A percentile compares a stretch with the other conserved stretches of the same genome.
Conservation (phyloP, 2,329 filamentous ascomycete genomes). For the Xylariaceae sp. region DNA sequence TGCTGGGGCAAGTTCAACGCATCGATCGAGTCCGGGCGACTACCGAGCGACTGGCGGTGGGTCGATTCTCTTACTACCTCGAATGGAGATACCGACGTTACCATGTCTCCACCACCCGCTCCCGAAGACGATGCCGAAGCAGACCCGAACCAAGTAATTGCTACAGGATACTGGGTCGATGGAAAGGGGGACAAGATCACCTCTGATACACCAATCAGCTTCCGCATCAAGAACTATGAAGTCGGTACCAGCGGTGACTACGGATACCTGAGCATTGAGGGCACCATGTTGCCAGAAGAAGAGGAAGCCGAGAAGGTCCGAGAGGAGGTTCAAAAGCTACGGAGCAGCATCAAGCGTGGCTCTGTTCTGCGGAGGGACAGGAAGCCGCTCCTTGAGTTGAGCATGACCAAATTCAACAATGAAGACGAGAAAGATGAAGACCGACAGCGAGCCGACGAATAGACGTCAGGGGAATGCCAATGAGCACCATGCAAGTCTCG, state of each 20-base stretch:
- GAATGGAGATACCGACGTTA: constrained; percentile 29
- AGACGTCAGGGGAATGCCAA: constrained; percentile 29
- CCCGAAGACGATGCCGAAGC: constrained; percentile 29
- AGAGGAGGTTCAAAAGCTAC: constrained; percentile 43
- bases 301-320: constrained; percentile 58
- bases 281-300: constrained; percentile 69
- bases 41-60: constrained; percentile 80
- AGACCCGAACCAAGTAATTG: constrained; percentile 47
- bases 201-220: constrained; percentile 61
- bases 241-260: constrained; percentile 68
- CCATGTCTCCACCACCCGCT: constrained; percentile 37
- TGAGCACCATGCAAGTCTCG: constrained; percentile 6
- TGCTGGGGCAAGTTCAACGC: constrained; percentile 92
- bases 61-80: constrained; percentile 51
- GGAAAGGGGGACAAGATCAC: constrained; percentile 59
- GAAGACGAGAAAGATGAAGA: constrained; percentile 41
- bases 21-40: constrained; percentile 68
- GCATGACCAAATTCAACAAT: constrained; percentile 50
- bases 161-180: constrained; percentile 71
- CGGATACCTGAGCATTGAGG: constrained; percentile 79
- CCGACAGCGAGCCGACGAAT: constrained; percentile 30
- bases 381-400: constrained; percentile 45
- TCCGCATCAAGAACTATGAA: constrained; percentile 81
- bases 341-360: constrained; percentile 36
- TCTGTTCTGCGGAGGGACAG: constrained; percentile 26